These are phyloP conservation scores for Euphorbia pulcherrima DNA, from an alignment of 345 rosid genomes.

Conservation along the genomic window DNA sequence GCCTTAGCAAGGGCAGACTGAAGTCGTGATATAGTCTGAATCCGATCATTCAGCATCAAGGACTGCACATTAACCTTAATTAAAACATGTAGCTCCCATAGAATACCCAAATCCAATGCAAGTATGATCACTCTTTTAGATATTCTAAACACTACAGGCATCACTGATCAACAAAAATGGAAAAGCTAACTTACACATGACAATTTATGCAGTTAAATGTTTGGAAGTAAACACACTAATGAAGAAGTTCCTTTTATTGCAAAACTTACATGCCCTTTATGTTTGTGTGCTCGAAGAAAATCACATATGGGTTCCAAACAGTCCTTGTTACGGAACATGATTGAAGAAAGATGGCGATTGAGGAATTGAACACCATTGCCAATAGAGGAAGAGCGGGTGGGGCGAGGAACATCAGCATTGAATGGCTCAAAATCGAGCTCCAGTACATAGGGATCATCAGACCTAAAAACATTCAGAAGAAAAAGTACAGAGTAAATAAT, in stretches of 20 bases:
- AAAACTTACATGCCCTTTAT: slow-evolving; percentile 83
- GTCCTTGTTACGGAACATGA: slow-evolving; percentile 87
- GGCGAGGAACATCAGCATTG: slow-evolving; percentile 82
- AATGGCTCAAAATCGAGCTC: slow-evolving; percentile 99
- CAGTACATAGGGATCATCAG: slow-evolving; percentile 47
- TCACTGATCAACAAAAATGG: neutral
- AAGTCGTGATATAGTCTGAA: slow-evolving; percentile 57
- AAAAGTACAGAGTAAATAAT: neutral
- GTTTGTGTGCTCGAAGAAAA: slow-evolving; percentile 75
- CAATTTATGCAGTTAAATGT: neutral
- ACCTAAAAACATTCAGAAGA: slow-evolving; percentile 24
- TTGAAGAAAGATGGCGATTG: slow-evolving; percentile 93
- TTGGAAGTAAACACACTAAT: neutral
- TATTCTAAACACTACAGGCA: neutral
- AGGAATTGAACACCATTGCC: slow-evolving; percentile 99
- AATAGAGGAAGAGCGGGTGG: slow-evolving; percentile 83
- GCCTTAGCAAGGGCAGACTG: slow-evolving; percentile 69
- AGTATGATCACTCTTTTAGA: neutral
- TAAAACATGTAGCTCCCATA: slow-evolving; percentile 15
- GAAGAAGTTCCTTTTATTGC: slow-evolving; percentile 5
- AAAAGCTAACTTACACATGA: neutral
- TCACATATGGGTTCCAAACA: slow-evolving; percentile 80
- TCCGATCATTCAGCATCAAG: slow-evolving; percentile 92
- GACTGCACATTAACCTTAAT: slow-evolving; percentile 37
- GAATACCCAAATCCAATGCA: slow-evolving; percentile 1